Percentiles rank a stretch among this genome's conserved stretches.
phyloP scores from a whole-genome alignment of 306 rosid genomes.

The Hippophae gyantsensis region DNA sequence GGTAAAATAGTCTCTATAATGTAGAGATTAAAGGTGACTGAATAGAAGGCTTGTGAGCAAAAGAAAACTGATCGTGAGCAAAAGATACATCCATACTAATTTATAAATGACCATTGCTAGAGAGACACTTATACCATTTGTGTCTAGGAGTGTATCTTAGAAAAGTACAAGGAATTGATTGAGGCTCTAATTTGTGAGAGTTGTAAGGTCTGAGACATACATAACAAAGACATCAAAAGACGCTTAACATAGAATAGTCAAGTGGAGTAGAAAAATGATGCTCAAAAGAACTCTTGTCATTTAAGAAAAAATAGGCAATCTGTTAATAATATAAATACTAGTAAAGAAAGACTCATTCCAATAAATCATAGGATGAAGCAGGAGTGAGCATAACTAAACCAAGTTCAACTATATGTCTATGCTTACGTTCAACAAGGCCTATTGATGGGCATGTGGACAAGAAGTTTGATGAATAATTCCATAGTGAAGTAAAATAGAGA shows the following conservation, averaged over 20 bases:
- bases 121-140: neutral
- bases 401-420: neutral
- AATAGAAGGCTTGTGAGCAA: no score
- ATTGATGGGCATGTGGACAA: neutral
- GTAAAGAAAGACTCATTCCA: neutral
- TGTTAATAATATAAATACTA: neutral
- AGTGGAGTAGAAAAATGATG: neutral
- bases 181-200: neutral
- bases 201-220: neutral
- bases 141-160: neutral
- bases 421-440: neutral
- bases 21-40: no score
- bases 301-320: neutral
- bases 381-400: neutral
- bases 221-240: neutral
- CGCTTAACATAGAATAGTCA: neutral
- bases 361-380: neutral
- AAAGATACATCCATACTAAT: no score
- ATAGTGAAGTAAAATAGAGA: accelerated
- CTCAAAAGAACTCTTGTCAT: neutral
- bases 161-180: neutral
- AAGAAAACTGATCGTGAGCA: no score
- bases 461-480: neutral
- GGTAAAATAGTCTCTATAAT: no score
- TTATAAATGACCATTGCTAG: no score